Percentiles rank a stretch among this genome's conserved stretches.
phyloP scores from a whole-genome alignment of 192 early-diverging fungal genomes.

The Linnemannia elongata region DNA sequence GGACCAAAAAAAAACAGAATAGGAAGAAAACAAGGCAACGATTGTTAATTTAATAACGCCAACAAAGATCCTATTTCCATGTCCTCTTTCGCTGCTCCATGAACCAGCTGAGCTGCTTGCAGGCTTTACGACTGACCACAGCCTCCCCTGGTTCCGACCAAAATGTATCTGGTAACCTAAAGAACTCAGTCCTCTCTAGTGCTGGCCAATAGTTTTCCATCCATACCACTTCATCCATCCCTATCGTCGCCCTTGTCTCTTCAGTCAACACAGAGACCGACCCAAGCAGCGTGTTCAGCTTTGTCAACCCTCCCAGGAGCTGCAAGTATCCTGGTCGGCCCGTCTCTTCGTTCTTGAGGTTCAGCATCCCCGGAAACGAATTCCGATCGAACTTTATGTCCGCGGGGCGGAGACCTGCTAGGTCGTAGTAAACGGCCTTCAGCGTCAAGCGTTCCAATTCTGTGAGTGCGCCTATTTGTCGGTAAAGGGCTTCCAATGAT shows the following conservation, averaged over 20 bases:
- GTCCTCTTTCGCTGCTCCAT: no score
- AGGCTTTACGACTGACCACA: no score
- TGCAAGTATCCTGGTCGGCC: neutral
- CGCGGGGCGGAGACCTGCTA: neutral
- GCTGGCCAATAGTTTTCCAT: neutral
- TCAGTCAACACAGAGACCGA: neutral
- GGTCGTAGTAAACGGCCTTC: neutral
- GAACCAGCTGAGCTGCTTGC: no score
- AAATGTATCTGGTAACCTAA: no score
- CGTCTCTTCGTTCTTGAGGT: neutral
- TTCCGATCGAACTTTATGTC: neutral
- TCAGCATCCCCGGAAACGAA: neutral
- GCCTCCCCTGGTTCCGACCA: no score
- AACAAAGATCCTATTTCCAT: no score
- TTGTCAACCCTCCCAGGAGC: neutral
- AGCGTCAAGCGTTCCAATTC: neutral
- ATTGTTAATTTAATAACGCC: no score
- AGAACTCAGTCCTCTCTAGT: neutral
- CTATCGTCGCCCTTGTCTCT: neutral
- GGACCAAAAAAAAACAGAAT: no score
- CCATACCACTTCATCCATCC: neutral
- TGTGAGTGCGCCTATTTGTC: neutral
- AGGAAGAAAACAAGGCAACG: no score
- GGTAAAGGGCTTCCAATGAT: neutral
- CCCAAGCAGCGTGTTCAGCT: neutral